Evolutionary conservation across 768 basidiomycete genomes (phyloP).

Genomic region (Suillus occidentalis): DNA sequence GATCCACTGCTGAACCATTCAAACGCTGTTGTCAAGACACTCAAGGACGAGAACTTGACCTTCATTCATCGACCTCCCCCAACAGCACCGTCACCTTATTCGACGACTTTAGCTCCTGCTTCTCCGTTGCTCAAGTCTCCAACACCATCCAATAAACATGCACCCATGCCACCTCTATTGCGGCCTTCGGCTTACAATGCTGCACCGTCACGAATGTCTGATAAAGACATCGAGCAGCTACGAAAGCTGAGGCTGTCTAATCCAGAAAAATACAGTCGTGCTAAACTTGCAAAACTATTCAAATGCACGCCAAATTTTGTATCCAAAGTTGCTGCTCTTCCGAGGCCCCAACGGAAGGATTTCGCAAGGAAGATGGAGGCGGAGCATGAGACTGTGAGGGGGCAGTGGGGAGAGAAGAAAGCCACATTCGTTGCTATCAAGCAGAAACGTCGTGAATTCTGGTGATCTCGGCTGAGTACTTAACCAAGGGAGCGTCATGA

Average conservation of each 20-base stretch:
- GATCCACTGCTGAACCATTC: conserved; percentile 59
- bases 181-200: conserved; percentile 39
- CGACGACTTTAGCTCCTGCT: conserved; percentile 64
- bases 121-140: conserved; percentile 66
- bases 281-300: conserved; percentile 74
- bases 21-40: conserved; percentile 47
- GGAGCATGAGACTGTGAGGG: conserved; percentile 47
- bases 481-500: background rate
- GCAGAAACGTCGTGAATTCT: conserved; percentile 67
- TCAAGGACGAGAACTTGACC: conserved; percentile 59
- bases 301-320: conserved; percentile 71
- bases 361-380: conserved; percentile 44
- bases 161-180: conserved; percentile 48
- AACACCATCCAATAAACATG: conserved; percentile 18
- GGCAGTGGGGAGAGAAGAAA: conserved; percentile 73
- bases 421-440: conserved; percentile 59
- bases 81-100: conserved; percentile 69
- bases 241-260: conserved; percentile 55
- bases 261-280: conserved; percentile 59
- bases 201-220: conserved; percentile 44
- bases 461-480: conserved; percentile 45
- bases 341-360: conserved; percentile 46
- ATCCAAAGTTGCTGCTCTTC: conserved; percentile 60
- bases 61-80: conserved; percentile 89
- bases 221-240: conserved; percentile 56